Percentiles rank a stretch among this genome's conserved stretches.
Evolutionary conservation across 495 filamentous ascomycete genomes (phyloP).

Genomic region (Aspergillus cristatus): DNA sequence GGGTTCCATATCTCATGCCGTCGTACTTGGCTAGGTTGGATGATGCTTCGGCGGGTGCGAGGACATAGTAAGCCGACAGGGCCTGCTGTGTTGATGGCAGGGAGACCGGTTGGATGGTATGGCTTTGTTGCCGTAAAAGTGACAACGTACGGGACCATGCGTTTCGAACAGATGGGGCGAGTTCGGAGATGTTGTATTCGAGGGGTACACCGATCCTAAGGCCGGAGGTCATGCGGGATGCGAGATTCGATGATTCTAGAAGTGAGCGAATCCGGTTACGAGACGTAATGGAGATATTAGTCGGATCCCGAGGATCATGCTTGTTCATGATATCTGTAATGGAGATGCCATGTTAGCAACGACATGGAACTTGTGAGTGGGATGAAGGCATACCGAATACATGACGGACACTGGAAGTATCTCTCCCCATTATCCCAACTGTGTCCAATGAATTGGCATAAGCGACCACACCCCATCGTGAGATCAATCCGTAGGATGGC

Average conservation of each 20-base stretch:
- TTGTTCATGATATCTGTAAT: constrained; percentile 38
- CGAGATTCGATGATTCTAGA: constrained; percentile 12
- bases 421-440: constrained; percentile 65
- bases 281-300: constrained; percentile 47
- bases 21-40: constrained; percentile 99
- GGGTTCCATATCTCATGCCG: constrained; percentile 77
- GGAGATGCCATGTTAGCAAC: constrained; percentile 2
- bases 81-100: constrained; percentile 78
- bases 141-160: constrained; percentile 58
- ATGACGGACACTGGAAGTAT: constrained; percentile 35
- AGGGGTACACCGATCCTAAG: constrained; percentile 65
- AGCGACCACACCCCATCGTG: constrained; percentile 82
- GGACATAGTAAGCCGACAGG: constrained; percentile 86
- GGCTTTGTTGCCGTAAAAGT: constrained; percentile 50
- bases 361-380: neutral
- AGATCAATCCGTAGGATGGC: constrained; percentile 78
- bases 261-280: constrained; percentile 34
- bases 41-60: constrained; percentile 90
- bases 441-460: constrained; percentile 97
- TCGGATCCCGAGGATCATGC: constrained; percentile 71
- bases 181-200: constrained; percentile 82
- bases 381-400: constrained; percentile 43
- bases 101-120: constrained; percentile 65
- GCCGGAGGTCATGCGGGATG: constrained; percentile 22
- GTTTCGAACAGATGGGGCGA: constrained; percentile 55